These are phyloP conservation scores for Botrytis tulipae DNA, from an alignment of 2,329 filamentous ascomycete genomes.

Conservation along the genomic window DNA sequence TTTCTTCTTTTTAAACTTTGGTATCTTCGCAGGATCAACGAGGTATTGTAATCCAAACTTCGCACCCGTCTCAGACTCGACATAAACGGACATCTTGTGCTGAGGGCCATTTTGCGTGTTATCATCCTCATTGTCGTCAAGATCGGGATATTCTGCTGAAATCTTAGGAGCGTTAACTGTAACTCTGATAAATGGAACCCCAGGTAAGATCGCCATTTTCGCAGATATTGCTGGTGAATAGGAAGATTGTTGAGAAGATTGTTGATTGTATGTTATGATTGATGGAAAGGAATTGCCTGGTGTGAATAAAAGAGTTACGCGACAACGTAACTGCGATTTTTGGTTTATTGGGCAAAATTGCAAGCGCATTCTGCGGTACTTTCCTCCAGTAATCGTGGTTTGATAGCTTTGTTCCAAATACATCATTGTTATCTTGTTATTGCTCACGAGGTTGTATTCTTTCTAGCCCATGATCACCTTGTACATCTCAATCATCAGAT, in stretches of 20 bases:
- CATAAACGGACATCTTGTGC: conserved; percentile 14
- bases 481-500: background rate
- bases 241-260: background rate
- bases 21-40: background rate
- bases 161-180: background rate
- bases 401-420: background rate
- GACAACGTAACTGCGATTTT: background rate
- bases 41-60: conserved; percentile 4
- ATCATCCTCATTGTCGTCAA: background rate
- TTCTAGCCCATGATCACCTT: background rate
- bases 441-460: background rate
- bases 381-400: background rate
- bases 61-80: background rate
- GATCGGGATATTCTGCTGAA: conserved; percentile 2
- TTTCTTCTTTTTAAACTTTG: background rate
- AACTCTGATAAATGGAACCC: conserved; percentile 9
- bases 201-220: conserved; percentile 12
- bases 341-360: background rate
- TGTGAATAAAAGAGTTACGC: background rate
- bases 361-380: background rate
- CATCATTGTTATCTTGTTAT: background rate
- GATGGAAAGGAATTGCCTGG: background rate
- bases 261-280: background rate
- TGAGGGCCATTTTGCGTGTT: background rate
- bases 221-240: background rate